Evolutionary conservation across 164 flowering plant species (phyloP).

Genomic region (Macadamia tetraphylla): DNA sequence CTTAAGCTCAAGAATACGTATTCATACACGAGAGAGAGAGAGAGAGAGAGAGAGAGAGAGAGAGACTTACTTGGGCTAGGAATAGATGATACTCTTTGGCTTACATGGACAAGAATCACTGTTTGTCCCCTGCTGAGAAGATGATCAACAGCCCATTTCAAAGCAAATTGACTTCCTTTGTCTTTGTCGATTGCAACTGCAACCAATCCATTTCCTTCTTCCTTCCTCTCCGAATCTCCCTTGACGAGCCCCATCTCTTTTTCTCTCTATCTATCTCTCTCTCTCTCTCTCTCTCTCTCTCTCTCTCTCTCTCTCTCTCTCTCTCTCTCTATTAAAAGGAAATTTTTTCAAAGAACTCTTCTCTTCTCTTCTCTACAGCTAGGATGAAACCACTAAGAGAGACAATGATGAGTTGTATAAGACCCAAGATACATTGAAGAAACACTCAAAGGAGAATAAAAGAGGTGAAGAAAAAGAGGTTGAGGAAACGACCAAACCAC

Average conservation of each 20-base stretch:
- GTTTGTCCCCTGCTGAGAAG: slow-evolving; percentile 43
- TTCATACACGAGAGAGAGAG: not conserved
- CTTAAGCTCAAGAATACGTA: no score
- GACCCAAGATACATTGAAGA: no score
- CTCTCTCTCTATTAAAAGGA: not conserved
- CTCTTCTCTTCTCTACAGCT: not conserved
- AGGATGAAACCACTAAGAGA: no score
- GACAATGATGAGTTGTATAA: no score
- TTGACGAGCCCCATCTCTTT: slow-evolving; percentile 16
- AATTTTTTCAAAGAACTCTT: not conserved
- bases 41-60: slow-evolving; percentile 11
- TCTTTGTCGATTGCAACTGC: slow-evolving; percentile 82
- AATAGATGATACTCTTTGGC: slow-evolving; percentile 19
- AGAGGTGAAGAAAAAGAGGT: no score
- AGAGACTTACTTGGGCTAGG: slow-evolving; percentile 25
- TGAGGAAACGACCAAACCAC: no score
- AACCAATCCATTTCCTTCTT: slow-evolving; percentile 26
- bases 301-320: not conserved
- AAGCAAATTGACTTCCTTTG: slow-evolving; percentile 65
- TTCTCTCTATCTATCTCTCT: not conserved
- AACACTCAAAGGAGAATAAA: no score
- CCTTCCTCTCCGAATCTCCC: slow-evolving; percentile 14
- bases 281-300: not conserved
- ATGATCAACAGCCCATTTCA: slow-evolving; percentile 71
- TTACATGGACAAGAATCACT: slow-evolving; percentile 59